A percentile compares a stretch with the other conserved stretches of the same genome.
phyloP scores from a whole-genome alignment of 164 flowering plant species.

The Magnolia kwangsiensis region DNA sequence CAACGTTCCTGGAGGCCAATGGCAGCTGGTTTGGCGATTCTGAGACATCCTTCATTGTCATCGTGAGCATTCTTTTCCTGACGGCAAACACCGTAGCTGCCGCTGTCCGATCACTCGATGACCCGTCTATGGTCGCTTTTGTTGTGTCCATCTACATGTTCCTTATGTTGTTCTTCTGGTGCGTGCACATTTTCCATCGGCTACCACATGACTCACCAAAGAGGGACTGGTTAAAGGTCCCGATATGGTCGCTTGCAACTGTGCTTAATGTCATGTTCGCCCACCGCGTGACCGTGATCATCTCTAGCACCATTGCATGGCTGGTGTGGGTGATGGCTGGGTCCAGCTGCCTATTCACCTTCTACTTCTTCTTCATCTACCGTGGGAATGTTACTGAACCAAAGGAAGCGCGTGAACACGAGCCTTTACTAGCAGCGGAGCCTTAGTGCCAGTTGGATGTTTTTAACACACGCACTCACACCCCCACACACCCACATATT shows the following conservation, averaged over 20 bases:
- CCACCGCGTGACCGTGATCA: not conserved
- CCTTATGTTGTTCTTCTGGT: constrained; percentile 5
- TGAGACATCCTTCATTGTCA: not conserved
- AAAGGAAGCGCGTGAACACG: not conserved
- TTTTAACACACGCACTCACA: too few species aligned
- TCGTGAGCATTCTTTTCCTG: not conserved
- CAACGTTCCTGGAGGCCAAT: not conserved
- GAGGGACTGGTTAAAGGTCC: constrained; percentile 2
- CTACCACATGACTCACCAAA: constrained; percentile 1
- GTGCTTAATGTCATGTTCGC: not conserved
- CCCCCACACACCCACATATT: too few species aligned
- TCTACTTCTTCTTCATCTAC: constrained; percentile 5
- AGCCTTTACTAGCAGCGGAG: not conserved
- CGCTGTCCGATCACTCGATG: not conserved
- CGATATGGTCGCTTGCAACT: constrained; percentile 6
- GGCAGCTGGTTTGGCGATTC: not conserved
- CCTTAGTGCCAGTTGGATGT: too few species aligned
- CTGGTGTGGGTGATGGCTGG: constrained; percentile 7
- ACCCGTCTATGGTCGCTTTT: not conserved
- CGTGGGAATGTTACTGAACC: not conserved
- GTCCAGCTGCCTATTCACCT: not conserved
- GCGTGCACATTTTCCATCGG: not conserved
- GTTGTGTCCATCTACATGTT: constrained; percentile 3
- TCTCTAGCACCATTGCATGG: constrained; percentile 4
- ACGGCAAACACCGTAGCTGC: not conserved